Evolutionary conservation across 2,329 filamentous ascomycete genomes (phyloP), one percentile per base, ranked within the genome.

Genomic region (Fusarium subtropicale): DNA sequence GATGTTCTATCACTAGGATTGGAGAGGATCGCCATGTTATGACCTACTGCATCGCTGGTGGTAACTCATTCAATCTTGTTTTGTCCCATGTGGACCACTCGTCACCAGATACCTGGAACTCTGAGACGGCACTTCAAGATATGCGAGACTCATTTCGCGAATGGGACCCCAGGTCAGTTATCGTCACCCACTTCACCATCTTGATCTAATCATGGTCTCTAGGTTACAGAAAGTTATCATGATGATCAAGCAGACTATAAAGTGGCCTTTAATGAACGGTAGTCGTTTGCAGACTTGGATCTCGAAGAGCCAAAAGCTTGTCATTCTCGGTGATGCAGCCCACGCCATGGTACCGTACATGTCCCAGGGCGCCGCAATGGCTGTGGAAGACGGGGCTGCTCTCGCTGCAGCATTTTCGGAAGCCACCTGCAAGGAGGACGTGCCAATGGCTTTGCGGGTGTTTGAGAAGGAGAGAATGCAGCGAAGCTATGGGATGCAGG

Each of bases 351-450:
- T 61, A 1, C 58, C 58, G 0, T 61, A 61, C 16, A 61, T 61
- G 58, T 61, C 58, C 8, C 58, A 61, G 2, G 58, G 58, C 8
- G 58, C 58, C 6, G 58, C 58, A 3, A 61, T 61, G 58, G 58
- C 58, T 3, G 56, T 61, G 5, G 58, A 61, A 45, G 58, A 61
- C 20, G 58, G 56, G 0, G 56, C 58, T 3, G 58, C 58, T 8
- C 31, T 61, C 0, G 58, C 58, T 1, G 16, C 45, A 3, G 45
- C 56, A 1, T 15, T 61, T 15, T 22, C 58, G 7, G 42, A 60
- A 18, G 31, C 20, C 10, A 45, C n/a, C 1, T 10, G 4, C 4
- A 52, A n/a, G 3, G 36, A 45, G 2, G n/a, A 53, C 22, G 7
- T 61, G 0, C 0, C 38, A 2, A 13, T 4, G 2, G 56, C 58